phyloP scores from a whole-genome alignment of 768 basidiomycete genomes.

The Amanita subjunquillea region DNA sequence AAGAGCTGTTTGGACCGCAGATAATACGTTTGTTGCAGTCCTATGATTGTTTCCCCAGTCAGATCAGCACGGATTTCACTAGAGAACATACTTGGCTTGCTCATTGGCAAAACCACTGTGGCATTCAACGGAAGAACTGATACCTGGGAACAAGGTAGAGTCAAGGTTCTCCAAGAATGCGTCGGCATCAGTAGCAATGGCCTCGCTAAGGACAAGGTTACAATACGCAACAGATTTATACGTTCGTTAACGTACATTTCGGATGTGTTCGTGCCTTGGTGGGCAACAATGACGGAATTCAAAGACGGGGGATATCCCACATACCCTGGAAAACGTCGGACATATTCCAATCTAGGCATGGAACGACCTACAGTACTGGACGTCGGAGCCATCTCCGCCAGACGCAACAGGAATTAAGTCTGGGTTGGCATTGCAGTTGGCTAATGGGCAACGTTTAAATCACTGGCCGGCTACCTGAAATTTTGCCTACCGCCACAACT shows the following conservation, averaged over 20 bases:
- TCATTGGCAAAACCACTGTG: conserved; percentile 34
- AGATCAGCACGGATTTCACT: not conserved
- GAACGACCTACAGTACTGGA: conserved; percentile 26
- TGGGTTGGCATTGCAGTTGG: conserved; percentile 28
- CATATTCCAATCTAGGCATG: not conserved
- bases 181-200: conserved; percentile 28
- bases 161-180: conserved; percentile 21
- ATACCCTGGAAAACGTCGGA: conserved; percentile 8
- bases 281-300: conserved; percentile 28
- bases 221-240: not conserved
- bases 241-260: conserved; percentile 18
- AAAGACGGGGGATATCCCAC: conserved; percentile 22
- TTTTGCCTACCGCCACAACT: conserved; percentile 34
- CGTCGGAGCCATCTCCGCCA: conserved; percentile 29
- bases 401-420: conserved; percentile 32
- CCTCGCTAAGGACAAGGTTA: conserved; percentile 15
- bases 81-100: conserved; percentile 24
- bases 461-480: not conserved
- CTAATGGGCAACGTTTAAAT: conserved; percentile 13
- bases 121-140: conserved; percentile 26
- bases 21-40: conserved; percentile 28
- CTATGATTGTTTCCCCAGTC: conserved; percentile 12
- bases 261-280: conserved; percentile 30
- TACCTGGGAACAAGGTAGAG: conserved; percentile 33
- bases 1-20: conserved; percentile 29